These are phyloP conservation scores for Gossypium australe DNA, from an alignment of 345 rosid genomes.

Conservation along the genomic window DNA sequence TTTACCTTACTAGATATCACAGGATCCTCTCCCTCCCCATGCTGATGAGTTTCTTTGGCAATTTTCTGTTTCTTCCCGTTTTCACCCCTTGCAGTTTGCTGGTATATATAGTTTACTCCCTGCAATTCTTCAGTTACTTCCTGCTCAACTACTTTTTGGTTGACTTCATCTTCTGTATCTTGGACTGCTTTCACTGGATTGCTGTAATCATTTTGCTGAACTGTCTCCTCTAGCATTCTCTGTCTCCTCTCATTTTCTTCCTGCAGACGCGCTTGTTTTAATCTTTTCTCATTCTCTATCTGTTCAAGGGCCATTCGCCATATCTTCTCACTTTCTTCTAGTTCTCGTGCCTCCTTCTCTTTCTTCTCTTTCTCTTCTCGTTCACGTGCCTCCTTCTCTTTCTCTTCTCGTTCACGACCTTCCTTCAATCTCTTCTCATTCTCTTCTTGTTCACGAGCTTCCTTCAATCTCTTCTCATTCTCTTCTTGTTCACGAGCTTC, in stretches of 20 bases:
- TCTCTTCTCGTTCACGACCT: slow-evolving; percentile 40
- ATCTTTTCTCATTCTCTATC: slow-evolving; percentile 42
- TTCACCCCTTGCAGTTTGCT: slow-evolving; percentile 22
- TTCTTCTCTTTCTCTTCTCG: slow-evolving; percentile 37
- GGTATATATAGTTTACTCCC: slow-evolving; percentile 24
- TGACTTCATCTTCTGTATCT: slow-evolving; percentile 35
- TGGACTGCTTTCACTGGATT: slow-evolving; percentile 21
- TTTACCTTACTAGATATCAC: slow-evolving; percentile 14
- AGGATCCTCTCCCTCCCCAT: slow-evolving; percentile 15
- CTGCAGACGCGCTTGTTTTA: slow-evolving; percentile 30
- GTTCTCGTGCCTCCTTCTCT: slow-evolving; percentile 36
- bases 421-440: slow-evolving; percentile 40
- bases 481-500: slow-evolving; percentile 38
- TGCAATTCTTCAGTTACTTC: slow-evolving; percentile 33
- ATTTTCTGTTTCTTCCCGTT: slow-evolving; percentile 14
- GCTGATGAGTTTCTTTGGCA: slow-evolving; percentile 16
- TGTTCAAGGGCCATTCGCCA: slow-evolving; percentile 35
- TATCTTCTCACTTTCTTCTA: slow-evolving; percentile 42
- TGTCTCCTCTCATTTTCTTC: slow-evolving; percentile 32
- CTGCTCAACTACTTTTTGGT: slow-evolving; percentile 31
- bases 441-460: slow-evolving; percentile 31
- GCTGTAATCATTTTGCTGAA: slow-evolving; percentile 20
- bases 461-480: slow-evolving; percentile 35
- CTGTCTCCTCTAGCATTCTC: slow-evolving; percentile 23
- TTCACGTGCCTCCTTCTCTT: slow-evolving; percentile 37